phyloP scores from a whole-genome alignment of 805 yeast species.

The Suhomyces vadensis region DNA sequence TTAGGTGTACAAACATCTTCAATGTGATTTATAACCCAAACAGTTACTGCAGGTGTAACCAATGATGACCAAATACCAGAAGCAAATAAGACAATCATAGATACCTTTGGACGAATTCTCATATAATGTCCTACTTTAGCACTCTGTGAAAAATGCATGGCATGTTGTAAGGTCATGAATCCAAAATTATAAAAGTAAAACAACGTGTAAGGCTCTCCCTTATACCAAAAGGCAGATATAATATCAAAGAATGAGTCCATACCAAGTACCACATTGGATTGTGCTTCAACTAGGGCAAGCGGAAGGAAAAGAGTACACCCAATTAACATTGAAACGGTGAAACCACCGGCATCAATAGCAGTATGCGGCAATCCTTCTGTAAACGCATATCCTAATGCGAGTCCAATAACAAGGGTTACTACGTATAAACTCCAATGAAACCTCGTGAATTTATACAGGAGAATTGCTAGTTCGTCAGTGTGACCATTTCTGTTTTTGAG shows the following conservation, averaged over 20 bases:
- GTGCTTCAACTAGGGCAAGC: background rate
- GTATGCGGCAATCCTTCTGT: background rate
- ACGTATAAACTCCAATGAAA: background rate
- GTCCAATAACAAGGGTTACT: background rate
- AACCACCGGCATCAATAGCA: background rate
- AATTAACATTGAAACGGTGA: background rate
- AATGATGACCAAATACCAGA: conserved; percentile 20
- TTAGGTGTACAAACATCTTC: conserved; percentile 14
- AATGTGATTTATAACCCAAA: conserved; percentile 20
- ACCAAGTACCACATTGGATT: background rate
- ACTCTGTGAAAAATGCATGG: conserved; percentile 17
- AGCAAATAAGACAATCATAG: conserved; percentile 16
- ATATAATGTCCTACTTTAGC: conserved; percentile 21
- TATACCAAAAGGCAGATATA: background rate
- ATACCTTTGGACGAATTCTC: conserved; percentile 18
- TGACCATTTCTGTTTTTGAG: background rate
- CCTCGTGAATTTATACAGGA: background rate
- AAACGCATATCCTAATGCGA: background rate
- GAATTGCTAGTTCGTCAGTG: background rate
- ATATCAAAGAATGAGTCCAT: conserved; percentile 1
- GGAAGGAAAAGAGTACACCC: background rate
- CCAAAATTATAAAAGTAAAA: conserved; percentile 10
- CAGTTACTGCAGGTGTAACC: conserved; percentile 22
- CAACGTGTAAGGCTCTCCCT: background rate
- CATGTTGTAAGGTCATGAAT: conserved; percentile 18